Evolutionary conservation across 495 filamentous ascomycete species (phyloP), one percentile per base, ranked within the genome.

Genomic region (Mytilinidion resinicola): DNA sequence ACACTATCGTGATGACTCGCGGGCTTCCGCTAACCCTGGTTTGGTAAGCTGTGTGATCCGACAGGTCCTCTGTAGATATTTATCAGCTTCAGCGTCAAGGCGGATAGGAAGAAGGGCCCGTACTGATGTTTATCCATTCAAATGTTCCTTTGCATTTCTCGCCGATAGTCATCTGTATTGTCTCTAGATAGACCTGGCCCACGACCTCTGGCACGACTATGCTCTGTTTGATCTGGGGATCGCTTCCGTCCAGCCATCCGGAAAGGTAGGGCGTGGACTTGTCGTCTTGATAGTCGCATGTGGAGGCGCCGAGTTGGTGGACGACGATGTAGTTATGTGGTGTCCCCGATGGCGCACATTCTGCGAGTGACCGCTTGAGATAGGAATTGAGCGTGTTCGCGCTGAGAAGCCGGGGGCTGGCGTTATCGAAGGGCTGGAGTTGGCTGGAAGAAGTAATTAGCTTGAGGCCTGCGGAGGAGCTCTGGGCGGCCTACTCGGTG

Each of bases 291-390:
- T 84, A 83, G 68, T 90, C 86, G 56, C 75, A 76, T 51, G 83
- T 82, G 66, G 88, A 82, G 39, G 91, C 75, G 53, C 88, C 85
- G 4, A 90, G 88, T 63, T 95, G 90, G 17, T 81, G 82, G 53
- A 92, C 82, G 60, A 97, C 72, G 68, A 96, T 74, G 77, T 96
- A 96, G 43, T 80, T 81, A 35, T 86, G 79, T 2, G 88, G 89
- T 1, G 83, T 81, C 35, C 86, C 79, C 3, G 88, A 89, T 1
- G 83, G 81, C 25, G 25, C 25, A 70, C 90, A 96, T n/a, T 67
- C 66, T 10, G 74, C 74, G 33, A 96, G 80, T 64, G 63, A 66
- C 14, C 67, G 71, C 30, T 65, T 74, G 33, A 74, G 46, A 9
- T 70, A 61, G 0, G 67, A 15, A 21, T 53, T 53, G 43, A 71